A percentile compares a stretch with the other conserved stretches of the same genome.
Conservation (phyloP, 2,329 filamentous ascomycete species). For the Cladobotryum mycophilum region DNA sequence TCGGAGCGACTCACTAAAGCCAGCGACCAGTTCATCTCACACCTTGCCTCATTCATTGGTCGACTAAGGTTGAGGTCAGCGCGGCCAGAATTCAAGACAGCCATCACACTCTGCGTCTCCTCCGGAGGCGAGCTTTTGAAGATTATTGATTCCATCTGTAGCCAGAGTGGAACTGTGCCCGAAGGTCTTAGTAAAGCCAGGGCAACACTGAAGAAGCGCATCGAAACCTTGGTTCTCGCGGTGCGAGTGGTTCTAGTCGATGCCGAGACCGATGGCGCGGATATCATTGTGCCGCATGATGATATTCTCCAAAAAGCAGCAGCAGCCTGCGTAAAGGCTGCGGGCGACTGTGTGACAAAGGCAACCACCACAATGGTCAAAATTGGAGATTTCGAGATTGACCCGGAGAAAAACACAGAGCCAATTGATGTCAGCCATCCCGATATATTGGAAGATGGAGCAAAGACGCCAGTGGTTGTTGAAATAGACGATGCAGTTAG, state of each 20-base stretch:
- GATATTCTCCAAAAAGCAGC: constrained; percentile 69
- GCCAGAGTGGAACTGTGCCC: constrained; percentile 64
- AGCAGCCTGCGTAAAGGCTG: constrained; percentile 81
- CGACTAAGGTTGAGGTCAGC: constrained; percentile 87
- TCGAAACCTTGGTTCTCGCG: constrained; percentile 73
- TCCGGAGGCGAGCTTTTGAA: constrained; percentile 74
- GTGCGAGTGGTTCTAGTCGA: constrained; percentile 72
- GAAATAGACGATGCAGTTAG: constrained; percentile 32
- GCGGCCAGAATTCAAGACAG: constrained; percentile 71
- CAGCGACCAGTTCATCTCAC: constrained; percentile 84
- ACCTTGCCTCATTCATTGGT: constrained; percentile 89
- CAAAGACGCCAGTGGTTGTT: constrained; percentile 26
- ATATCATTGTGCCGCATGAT: constrained; percentile 74
- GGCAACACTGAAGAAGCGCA: constrained; percentile 69
- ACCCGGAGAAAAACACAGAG: constrained; percentile 54
- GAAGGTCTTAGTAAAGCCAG: constrained; percentile 63
- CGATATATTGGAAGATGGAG: constrained; percentile 34
- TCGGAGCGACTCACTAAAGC: constrained; percentile 73
- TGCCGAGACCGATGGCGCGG: constrained; percentile 62
- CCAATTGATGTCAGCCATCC: constrained; percentile 51
- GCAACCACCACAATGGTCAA: constrained; percentile 79
- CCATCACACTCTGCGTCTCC: constrained; percentile 75
- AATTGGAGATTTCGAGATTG: constrained; percentile 86
- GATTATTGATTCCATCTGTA: constrained; percentile 76
- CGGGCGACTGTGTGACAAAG: constrained; percentile 85